phyloP scores from a whole-genome alignment of 225 moss, liverwort and hornwort genomes.

The Asterella californica region DNA sequence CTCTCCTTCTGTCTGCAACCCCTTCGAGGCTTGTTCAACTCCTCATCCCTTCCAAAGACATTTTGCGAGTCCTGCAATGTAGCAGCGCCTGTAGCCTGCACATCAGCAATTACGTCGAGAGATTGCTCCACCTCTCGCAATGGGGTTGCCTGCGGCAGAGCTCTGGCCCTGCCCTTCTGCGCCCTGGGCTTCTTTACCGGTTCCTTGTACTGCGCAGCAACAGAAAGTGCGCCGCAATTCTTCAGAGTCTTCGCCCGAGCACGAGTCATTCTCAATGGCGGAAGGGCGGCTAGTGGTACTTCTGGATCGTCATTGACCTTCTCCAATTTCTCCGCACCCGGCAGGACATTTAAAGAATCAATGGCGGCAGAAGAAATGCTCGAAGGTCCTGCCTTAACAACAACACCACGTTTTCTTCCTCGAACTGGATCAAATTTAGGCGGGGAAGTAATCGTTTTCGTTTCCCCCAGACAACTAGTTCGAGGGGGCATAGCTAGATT shows the following conservation, averaged over 20 bases:
- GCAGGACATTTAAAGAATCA: background rate
- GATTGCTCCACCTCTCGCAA: background rate
- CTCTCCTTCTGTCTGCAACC: background rate
- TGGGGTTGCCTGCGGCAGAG: background rate
- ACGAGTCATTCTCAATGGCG: constrained; percentile 28
- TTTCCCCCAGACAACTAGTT: background rate
- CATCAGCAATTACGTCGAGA: background rate
- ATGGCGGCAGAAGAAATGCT: background rate
- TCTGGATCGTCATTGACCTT: background rate
- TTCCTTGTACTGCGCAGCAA: constrained; percentile 6
- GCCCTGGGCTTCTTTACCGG: constrained; percentile 24
- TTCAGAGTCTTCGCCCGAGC: constrained; percentile 25
- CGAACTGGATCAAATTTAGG: background rate
- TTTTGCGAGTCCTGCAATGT: background rate
- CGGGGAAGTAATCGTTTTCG: background rate
- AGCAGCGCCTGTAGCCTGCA: background rate
- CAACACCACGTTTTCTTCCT: constrained; percentile 6
- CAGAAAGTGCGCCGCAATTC: background rate
- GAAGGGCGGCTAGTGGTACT: background rate
- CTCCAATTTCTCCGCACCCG: background rate
- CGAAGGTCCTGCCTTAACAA: background rate
- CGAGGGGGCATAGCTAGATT: background rate
- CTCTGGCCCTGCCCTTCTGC: constrained; percentile 5
- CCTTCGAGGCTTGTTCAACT: background rate
- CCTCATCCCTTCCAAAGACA: background rate